Evolutionary conservation across 768 basidiomycete species (phyloP), one percentile per base, ranked within the genome.

Genomic region (Atractiella rhizophila): DNA sequence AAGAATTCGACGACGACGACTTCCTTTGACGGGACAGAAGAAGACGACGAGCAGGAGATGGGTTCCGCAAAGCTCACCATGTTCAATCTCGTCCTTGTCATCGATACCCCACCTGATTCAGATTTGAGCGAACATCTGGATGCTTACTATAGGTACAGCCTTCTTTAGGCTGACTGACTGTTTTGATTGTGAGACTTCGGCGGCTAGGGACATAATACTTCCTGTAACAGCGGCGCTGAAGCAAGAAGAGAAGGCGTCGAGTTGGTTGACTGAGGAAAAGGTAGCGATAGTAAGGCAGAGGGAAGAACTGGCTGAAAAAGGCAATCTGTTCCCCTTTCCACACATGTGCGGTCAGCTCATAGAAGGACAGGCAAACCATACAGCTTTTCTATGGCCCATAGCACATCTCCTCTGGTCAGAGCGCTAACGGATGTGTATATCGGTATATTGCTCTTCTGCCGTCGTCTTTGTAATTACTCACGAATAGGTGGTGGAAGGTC

Each of bases 181-280:
- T n/a, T n/a, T n/a, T n/a, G n/a, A n/a, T n/a, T n/a, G n/a, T n/a
- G n/a, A n/a, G n/a, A n/a, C n/a, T n/a, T n/a, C n/a, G 2, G 46
- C 24, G 37, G 44, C 46, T 46, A 50, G 47, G 31, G 48, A 50
- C 34, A 37, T 47, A 16, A 32, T 47, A 9, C 18, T 54, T 1
- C 49, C 52, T 28, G 15, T 54, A 6, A 82, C 86, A 2, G 91
- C 88, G 5, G 82, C 86, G 8, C 64, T 94, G 32, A 86, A 76
- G 50, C 78, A 82, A 54, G 76, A 91, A 54, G 88, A 98, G 59
- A 74, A 81, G 4, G 58, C 75, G 38, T 71, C 72, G 25, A 76
- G 77, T 53, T 94, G 77, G 58, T 77, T 98, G 1, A 80, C 83
- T 46, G 58, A 60, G 32, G 76, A 94, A 55, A 78, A 76, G 25